Base-by-base conservation (phyloP, 1,284 basidiomycete genomes). In the Ustilago cynodontis region DNA sequence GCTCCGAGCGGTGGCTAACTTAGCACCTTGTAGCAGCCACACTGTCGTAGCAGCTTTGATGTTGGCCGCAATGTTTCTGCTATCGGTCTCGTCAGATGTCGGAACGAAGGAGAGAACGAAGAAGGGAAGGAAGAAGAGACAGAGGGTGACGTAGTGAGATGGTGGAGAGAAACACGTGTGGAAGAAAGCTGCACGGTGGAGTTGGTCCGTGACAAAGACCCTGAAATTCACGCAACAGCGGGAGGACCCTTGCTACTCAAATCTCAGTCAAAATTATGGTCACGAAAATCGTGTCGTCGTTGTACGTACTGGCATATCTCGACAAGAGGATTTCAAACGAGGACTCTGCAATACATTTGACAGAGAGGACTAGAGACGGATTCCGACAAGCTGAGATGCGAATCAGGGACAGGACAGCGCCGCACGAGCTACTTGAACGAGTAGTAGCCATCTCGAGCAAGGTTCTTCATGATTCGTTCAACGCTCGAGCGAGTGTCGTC, bases 1-100 rank as follows among this genome's bases (percentile, higher is more conserved):
- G 56, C 64, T 31, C 7, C 20, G 10, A 39, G 51, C 59, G 69
- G 60, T 33, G 6, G 52, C 20, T 24, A 35, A 9, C n/a, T 3
- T 33, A 16, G 29, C 6, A 29, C n/a, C 16, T 29, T 20, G 54
- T 62, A 58, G 50, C 28, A 50, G 28, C 65, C 64, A 67, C 70
- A 72, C 29, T 10, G 57, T 64, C 24, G 41, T 10, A 51, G 65
- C 31, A 47, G 53, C 26, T 41, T 26, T 33, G 11, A n/a, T n/a
- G n/a, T n/a, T n/a, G n/a, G n/a, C n/a, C n/a, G n/a, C n/a, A n/a
- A n/a, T n/a, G n/a, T 37, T 20, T 2, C 14, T 24, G 9, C 45
- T 31, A 3, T 33, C 3, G 29, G 18, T 33, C 11, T 10, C 6
- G 22, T 51, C 31, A 33, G 50, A n/a, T n/a, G n/a, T n/a, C n/a